Evolutionary conservation across 1,284 basidiomycete species (phyloP).

Genomic region (Trichosporon sp.): DNA sequence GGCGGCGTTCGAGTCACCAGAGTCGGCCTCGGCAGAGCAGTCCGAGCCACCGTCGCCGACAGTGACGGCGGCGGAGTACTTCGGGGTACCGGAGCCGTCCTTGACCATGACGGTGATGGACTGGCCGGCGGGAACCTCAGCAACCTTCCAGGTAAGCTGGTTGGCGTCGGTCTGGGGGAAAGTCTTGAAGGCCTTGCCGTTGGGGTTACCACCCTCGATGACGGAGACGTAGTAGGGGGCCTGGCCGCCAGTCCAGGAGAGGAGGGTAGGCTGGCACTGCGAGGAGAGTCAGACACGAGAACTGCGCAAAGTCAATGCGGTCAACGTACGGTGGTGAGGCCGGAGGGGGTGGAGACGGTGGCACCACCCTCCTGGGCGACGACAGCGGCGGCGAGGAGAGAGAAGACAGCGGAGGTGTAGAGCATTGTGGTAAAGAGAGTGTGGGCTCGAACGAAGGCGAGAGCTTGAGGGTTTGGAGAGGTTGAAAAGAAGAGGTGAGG

Average conservation of each 20-base stretch:
- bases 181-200: conserved; percentile 50
- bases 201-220: conserved; percentile 63
- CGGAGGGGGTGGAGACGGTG: conserved; percentile 61
- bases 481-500: background rate
- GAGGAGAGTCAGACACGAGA: background rate
- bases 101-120: conserved; percentile 36
- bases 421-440: conserved; percentile 14
- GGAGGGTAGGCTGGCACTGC: conserved; percentile 42
- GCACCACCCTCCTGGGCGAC: conserved; percentile 48
- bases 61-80: conserved; percentile 32
- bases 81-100: conserved; percentile 36
- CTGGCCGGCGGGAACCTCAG: conserved; percentile 55
- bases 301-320: background rate
- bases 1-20: conserved; percentile 8
- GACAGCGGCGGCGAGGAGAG: conserved; percentile 26
- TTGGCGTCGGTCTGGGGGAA: conserved; percentile 40
- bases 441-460: conserved; percentile 9
- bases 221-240: conserved; percentile 64
- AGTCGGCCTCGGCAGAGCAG: background rate
- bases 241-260: conserved; percentile 60
- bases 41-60: conserved; percentile 20
- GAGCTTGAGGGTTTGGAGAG: conserved; percentile 8
- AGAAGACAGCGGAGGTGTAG: conserved; percentile 16
- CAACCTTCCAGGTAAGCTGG: conserved; percentile 60
- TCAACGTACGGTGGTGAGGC: conserved; percentile 28